Base-by-base conservation (phyloP, 176 grass and related monocot genomes). In the Luzula sylvatica region DNA sequence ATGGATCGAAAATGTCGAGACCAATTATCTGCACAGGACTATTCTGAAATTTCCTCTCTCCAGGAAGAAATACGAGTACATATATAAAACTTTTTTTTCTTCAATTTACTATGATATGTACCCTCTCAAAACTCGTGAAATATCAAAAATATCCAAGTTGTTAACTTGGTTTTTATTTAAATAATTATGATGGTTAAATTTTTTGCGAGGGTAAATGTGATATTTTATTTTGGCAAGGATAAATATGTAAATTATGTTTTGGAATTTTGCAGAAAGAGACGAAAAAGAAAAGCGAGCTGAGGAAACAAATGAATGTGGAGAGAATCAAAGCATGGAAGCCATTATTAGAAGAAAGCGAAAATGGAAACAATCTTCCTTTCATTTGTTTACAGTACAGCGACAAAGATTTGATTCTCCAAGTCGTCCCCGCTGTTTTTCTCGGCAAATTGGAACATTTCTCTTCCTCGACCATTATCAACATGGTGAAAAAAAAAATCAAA, bases 331-430 rank as follows among this genome's bases (percentile, higher is more conserved):
- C 90, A 46, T 96, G 80, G 84, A 88, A 78, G 78, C 82, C 47
- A 55, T 53, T 77, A 40, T 29, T 96, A 69, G 84, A 89, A 56
- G 80, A 86, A 49, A 75, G 71, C 78, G 73, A 85, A 85, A 87
- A 69, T 75, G 80, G 52, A 5, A 60, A n/a, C n/a, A n/a, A 73
- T 55, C 84, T 96, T 79, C 90, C 84, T 72, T 96, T 96, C 68
- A 79, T 96, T 45, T 96, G 90, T 74, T 71, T 96, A 72, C 83
- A 86, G 53, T 89, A 96, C 52, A 88, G 82, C 73, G 90, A 89
- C 66, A 96, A 86, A 67, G 90, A 96, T 87, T 83, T 74, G 70
- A 60, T 96, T 79, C 84, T 88, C 35, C 81, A 96, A 38, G 75
- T 71, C 13, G 65, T 89, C 32, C 90, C 84, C 70, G 84, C 77